Evolutionary conservation across 2,329 filamentous ascomycete genomes (phyloP), one percentile per base, ranked within the genome.

Genomic region (Alternaria conjuncta): DNA sequence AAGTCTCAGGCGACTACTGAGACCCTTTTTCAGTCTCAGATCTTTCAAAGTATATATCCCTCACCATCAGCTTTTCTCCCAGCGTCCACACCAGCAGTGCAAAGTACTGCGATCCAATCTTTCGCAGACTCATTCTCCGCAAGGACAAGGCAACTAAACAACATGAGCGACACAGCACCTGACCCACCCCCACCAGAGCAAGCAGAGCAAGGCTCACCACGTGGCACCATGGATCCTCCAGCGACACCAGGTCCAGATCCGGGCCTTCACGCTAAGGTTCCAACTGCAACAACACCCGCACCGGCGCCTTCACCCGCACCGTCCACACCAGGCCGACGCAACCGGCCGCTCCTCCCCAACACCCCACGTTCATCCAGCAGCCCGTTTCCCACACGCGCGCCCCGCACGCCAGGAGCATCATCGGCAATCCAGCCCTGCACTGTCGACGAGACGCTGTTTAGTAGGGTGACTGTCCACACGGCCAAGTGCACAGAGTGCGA

Each of bases 401-500:
- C 67, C 18, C 65, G 44, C 47, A 72, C 64, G 3, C 65, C 70
- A 4, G 63, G 60, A 51, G 64, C 59, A 20, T 25, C 43, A 41
- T 21, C 51, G 2, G 30, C 36, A 18, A 41, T 41, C n/a, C 36
- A 11, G 2, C 8, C 46, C 5, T 78, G 75, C 59, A 67, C 68
- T 1, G 55, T 66, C 1, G 66, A 75, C 68, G 57, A 70, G 21
- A 21, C 67, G 15, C 55, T 73, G 61, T 73, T 78, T 57, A 57
- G 25, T 0, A 54, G 56, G 10, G 64, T 80, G 25, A 66, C 44
- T 0, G 74, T 79, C 8, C 78, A 78, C 49, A 80, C 78, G 0
- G 77, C 78, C n/a, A 80, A 80, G 55, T 80, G 78, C 55, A 74
- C 75, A 3, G 70, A 71, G 15, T 80, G 78, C 65, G 77, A 80